Evolutionary conservation across 169 alveolate species (phyloP).

Genomic region (Babesia bigemina): DNA sequence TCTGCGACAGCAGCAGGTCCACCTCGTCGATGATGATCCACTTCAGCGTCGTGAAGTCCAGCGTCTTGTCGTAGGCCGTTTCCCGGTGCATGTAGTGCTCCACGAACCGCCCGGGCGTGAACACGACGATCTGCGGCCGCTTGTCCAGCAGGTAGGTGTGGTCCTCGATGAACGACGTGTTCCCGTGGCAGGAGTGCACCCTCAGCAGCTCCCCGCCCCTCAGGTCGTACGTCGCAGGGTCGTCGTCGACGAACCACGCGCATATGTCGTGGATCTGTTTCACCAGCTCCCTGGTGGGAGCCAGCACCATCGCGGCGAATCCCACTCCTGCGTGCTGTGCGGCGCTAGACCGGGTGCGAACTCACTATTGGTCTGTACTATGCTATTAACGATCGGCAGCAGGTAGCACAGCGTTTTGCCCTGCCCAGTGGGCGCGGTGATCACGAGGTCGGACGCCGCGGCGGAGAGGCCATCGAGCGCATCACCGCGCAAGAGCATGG

Average conservation of each 20-base stretch:
- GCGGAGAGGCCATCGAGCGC: constrained; percentile 44
- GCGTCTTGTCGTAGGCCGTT: constrained; percentile 3
- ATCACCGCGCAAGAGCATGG: constrained; percentile 22
- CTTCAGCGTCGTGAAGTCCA: constrained; percentile 28
- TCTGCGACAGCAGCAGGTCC: constrained; percentile 44
- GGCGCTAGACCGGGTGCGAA: neutral
- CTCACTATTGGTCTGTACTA: constrained; percentile 37
- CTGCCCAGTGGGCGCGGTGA: constrained; percentile 70
- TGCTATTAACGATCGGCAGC: constrained; percentile 55
- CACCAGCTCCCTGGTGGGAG: constrained; percentile 94
- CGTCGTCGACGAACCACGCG: constrained; percentile 48
- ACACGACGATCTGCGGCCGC: constrained; percentile 53
- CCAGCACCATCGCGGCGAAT: constrained; percentile 74
- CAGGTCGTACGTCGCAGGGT: constrained; percentile 26
- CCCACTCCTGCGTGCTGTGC: constrained; percentile 11
- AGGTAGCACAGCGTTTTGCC: constrained; percentile 66
- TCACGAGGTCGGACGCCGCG: constrained; percentile 43
- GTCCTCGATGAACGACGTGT: constrained; percentile 46
- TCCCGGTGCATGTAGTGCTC: constrained; percentile 34
- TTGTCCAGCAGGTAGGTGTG: constrained; percentile 36
- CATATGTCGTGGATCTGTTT: constrained; percentile 82
- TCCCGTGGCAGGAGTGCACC: constrained; percentile 47
- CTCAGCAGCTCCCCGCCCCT: constrained; percentile 31
- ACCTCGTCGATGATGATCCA: constrained; percentile 68
- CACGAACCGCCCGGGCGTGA: constrained; percentile 60